Evolutionary conservation across 768 basidiomycete genomes (phyloP).

Genomic region (Pisolithus orientalis): DNA sequence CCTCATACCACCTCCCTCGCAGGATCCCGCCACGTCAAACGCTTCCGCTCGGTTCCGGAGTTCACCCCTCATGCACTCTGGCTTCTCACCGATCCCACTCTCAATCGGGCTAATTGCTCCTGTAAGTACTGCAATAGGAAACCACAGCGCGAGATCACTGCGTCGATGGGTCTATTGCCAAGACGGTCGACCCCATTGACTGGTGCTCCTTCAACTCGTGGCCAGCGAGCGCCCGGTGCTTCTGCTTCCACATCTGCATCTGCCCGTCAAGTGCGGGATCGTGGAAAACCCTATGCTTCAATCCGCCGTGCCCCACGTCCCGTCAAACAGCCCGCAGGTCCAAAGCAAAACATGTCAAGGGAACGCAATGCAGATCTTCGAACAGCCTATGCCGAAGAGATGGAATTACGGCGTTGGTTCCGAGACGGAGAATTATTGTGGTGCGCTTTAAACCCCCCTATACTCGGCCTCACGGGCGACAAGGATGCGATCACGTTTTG

Average conservation of each 20-base stretch:
- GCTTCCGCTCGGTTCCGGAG: conserved; percentile 79
- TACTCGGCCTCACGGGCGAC: conserved; percentile 33
- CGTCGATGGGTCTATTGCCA: conserved; percentile 43
- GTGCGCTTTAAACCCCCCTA: conserved; percentile 51
- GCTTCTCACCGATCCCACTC: conserved; percentile 53
- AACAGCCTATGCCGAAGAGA: conserved; percentile 42
- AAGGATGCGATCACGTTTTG: conserved; percentile 56
- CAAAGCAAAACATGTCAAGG: conserved; percentile 45
- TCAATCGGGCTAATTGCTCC: conserved; percentile 45
- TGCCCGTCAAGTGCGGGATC: conserved; percentile 13
- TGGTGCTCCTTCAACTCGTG: conserved; percentile 20
- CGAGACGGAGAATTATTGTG: conserved; percentile 68
- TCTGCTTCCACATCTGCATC: conserved; percentile 14
- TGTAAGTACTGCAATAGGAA: conserved; percentile 77
- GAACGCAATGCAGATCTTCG: conserved; percentile 64
- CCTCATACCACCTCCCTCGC: neutral
- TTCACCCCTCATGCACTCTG: conserved; percentile 82
- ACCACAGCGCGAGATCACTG: conserved; percentile 64
- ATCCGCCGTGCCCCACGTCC: conserved; percentile 35
- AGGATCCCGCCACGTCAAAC: conserved; percentile 39
- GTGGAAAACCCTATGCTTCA: conserved; percentile 34
- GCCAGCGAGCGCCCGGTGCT: conserved; percentile 7
- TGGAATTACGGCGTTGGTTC: conserved; percentile 52
- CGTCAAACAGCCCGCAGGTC: conserved; percentile 27
- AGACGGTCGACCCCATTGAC: conserved; percentile 29